Evolutionary conservation across 495 filamentous ascomycete species (phyloP).

Genomic region (Chaetomidium leptoderma): DNA sequence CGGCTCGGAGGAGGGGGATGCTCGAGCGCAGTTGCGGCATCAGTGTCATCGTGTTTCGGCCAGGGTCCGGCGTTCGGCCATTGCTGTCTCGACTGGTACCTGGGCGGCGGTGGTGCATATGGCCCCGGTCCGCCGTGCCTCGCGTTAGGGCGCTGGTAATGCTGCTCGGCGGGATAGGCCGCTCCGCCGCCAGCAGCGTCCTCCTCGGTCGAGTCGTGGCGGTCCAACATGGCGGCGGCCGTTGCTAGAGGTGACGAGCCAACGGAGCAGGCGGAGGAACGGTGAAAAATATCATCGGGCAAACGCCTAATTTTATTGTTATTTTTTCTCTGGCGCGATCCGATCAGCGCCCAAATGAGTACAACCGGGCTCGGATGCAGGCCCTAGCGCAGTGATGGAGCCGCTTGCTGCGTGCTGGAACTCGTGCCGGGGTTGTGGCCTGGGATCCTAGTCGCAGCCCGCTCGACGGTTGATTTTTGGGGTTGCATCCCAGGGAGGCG

Average conservation of each 20-base stretch:
- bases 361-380: constrained; percentile 17
- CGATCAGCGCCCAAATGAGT: constrained; percentile 25
- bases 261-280: constrained; percentile 11
- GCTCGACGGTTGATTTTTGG: constrained; percentile 1
- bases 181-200: constrained; percentile 19
- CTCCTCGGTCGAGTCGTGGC: constrained; percentile 8
- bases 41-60: constrained; percentile 29
- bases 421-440: constrained; percentile 20
- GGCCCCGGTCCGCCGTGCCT: constrained; percentile 20
- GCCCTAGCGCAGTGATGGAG: constrained; percentile 22
- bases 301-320: constrained; percentile 21
- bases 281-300: constrained; percentile 19
- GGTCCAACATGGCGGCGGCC: constrained; percentile 14
- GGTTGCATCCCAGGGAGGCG: constrained; percentile 4
- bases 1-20: constrained; percentile 19
- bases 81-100: constrained; percentile 20
- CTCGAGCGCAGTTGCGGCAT: constrained; percentile 24
- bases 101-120: constrained; percentile 17
- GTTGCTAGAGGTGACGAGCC: constrained; percentile 12
- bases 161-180: constrained; percentile 9
- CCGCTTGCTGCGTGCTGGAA: constrained; percentile 18
- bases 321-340: constrained; percentile 19
- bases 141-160: constrained; percentile 7
- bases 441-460: constrained; percentile 21
- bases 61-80: constrained; percentile 27